These are phyloP conservation scores for Lipomyces yamadae DNA, from an alignment of 805 yeast genomes.

Conservation along the genomic window DNA sequence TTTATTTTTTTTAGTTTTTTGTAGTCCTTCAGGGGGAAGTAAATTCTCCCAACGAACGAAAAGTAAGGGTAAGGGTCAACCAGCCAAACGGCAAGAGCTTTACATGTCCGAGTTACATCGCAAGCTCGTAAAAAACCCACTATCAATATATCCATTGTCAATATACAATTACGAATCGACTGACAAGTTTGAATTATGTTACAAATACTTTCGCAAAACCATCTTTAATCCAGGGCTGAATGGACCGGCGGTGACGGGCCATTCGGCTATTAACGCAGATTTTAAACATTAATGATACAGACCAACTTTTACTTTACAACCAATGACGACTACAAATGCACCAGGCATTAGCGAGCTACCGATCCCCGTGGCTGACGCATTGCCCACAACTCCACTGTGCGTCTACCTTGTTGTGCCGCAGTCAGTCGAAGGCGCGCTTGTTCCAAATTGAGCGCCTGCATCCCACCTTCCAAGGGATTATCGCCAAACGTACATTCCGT, in stretches of 20 bases:
- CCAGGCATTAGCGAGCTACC: neutral
- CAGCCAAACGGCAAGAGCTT: too few species aligned
- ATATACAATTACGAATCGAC: too few species aligned
- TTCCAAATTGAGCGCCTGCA: neutral
- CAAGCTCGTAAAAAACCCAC: too few species aligned
- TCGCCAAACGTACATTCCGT: neutral
- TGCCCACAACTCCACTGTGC: conserved; percentile 32
- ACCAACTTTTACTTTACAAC: neutral
- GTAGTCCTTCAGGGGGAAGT: too few species aligned
- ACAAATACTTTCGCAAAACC: neutral
- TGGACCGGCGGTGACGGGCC: too few species aligned
- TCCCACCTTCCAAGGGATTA: neutral
- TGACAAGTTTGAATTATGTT: too few species aligned
- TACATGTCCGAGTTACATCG: too few species aligned
- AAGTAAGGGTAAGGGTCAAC: too few species aligned
- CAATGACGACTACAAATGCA: neutral
- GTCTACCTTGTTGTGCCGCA: conserved; percentile 28
- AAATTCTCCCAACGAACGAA: too few species aligned
- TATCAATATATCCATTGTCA: too few species aligned
- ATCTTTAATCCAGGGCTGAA: too few species aligned
- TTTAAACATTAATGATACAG: neutral
- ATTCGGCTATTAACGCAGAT: neutral
- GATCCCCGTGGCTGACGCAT: conserved; percentile 2
- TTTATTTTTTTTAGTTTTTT: too few species aligned
- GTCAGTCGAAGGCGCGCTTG: conserved; percentile 12